Percentiles rank a stretch among this genome's conserved stretches.
Conservation (phyloP, 441 rosid species). For the Arabidopsis lyrata region DNA sequence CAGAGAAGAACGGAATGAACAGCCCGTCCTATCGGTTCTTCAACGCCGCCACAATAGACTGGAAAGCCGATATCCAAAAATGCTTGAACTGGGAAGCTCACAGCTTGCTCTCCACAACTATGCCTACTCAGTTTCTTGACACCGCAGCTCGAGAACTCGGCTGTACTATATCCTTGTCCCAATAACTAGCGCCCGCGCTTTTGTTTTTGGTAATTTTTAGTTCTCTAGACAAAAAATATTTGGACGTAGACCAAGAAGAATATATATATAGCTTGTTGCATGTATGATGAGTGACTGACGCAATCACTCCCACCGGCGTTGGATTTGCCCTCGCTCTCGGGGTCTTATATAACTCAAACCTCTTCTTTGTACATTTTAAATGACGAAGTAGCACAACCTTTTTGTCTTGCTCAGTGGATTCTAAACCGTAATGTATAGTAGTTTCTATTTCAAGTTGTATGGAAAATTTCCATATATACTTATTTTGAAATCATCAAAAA, state of each 20-base stretch:
- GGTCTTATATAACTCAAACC: slow-evolving; percentile 28
- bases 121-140: slow-evolving; percentile 72
- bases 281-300: slow-evolving; percentile 40
- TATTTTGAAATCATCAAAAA: too few relatives aligned
- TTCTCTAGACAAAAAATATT: slow-evolving; percentile 34
- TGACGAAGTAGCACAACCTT: slow-evolving; percentile 12
- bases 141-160: slow-evolving; percentile 88
- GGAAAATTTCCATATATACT: too few relatives aligned
- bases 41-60: slow-evolving; percentile 61
- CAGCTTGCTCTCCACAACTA: slow-evolving; percentile 72
- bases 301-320: slow-evolving; percentile 27
- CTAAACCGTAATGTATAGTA: too few relatives aligned
- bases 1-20: slow-evolving; percentile 59
- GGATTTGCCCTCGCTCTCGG: slow-evolving; percentile 26
- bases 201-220: slow-evolving; percentile 33
- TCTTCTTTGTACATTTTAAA: slow-evolving; percentile 32
- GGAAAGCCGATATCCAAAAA: slow-evolving; percentile 84
- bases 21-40: slow-evolving; percentile 64
- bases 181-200: slow-evolving; percentile 37
- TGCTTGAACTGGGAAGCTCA: slow-evolving; percentile 98
- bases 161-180: slow-evolving; percentile 62
- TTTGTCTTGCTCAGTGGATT: neutral
- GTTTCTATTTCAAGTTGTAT: too few relatives aligned
- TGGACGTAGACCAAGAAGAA: slow-evolving; percentile 36
- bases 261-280: slow-evolving; percentile 29